phyloP scores from a whole-genome alignment of 2,329 filamentous ascomycete species.

The Exophiala spinifera region DNA sequence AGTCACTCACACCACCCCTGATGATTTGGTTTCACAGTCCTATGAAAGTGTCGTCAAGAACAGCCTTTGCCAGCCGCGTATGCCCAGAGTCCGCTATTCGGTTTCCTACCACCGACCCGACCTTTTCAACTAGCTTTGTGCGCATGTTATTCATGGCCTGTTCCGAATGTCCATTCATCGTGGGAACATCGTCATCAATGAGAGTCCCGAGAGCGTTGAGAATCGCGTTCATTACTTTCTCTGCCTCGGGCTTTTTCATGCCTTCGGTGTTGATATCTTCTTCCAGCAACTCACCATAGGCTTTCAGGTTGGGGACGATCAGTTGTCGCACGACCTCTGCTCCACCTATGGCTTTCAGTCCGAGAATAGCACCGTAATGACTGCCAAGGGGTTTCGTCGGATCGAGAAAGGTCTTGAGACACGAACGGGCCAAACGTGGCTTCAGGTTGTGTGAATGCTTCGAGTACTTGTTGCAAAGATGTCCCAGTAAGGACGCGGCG shows the following conservation, averaged over 20 bases:
- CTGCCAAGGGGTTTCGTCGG: conserved; percentile 76
- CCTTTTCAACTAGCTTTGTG: conserved; percentile 43
- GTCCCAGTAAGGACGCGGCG: conserved; percentile 74
- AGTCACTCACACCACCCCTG: background rate
- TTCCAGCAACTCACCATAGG: conserved; percentile 60
- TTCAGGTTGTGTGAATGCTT: conserved; percentile 77
- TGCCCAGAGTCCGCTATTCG: conserved; percentile 43
- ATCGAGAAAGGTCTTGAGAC: conserved; percentile 87
- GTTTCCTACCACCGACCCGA: conserved; percentile 42
- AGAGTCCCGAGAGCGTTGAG: conserved; percentile 55
- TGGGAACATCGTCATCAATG: conserved; percentile 43
- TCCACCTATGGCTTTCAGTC: conserved; percentile 74
- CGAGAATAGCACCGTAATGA: conserved; percentile 84
- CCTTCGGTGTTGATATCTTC: conserved; percentile 50
- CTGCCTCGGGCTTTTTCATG: conserved; percentile 56
- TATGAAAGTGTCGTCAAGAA: conserved; percentile 31
- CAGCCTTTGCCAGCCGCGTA: conserved; percentile 39
- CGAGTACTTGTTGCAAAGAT: conserved; percentile 77
- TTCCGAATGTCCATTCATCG: conserved; percentile 40
- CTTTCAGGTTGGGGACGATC: conserved; percentile 63
- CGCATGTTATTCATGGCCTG: conserved; percentile 39
- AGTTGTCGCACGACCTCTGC: conserved; percentile 61
- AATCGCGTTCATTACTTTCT: conserved; percentile 58
- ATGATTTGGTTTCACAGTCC: conserved; percentile 13
- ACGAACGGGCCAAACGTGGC: conserved; percentile 86